A percentile compares a stretch with the other conserved stretches of the same genome.
Evolutionary conservation across 2,329 filamentous ascomycete genomes (phyloP).

Genomic region (Trichoderma polysporum): DNA sequence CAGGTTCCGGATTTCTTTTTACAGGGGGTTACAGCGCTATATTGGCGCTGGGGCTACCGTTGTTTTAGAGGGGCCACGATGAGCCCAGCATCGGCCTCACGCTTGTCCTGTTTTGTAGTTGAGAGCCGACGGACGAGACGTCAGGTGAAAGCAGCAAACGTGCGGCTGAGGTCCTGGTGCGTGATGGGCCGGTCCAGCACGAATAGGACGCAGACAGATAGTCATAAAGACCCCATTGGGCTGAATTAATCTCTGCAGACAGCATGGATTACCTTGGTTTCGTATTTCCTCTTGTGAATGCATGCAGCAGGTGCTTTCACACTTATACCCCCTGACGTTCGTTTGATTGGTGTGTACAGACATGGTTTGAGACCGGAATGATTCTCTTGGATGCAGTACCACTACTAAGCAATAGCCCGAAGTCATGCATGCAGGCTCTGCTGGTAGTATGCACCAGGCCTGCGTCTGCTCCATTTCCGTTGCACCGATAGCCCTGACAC

Average conservation of each 20-base stretch:
- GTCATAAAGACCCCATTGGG: neutral
- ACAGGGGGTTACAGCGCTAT: neutral
- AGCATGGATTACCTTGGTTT: neutral
- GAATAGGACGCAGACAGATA: neutral
- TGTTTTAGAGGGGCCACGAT: neutral
- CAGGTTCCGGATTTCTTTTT: neutral
- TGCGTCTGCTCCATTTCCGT: neutral
- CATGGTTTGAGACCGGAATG: neutral
- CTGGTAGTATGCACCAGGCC: too few species aligned
- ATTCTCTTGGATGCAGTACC: neutral
- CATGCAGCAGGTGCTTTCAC: neutral
- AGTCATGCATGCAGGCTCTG: too few species aligned
- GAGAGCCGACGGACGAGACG: neutral
- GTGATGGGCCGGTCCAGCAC: neutral
- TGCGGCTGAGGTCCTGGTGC: neutral
- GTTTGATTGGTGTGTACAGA: neutral
- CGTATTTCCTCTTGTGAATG: neutral
- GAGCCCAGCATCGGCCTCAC: neutral
- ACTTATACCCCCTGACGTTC: neutral
- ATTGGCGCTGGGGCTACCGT: neutral
- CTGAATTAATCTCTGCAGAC: neutral
- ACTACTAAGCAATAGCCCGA: neutral
- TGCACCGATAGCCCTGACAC: neutral
- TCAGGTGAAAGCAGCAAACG: neutral
- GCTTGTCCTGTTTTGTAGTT: neutral